phyloP scores from a whole-genome alignment of 2,329 filamentous ascomycete species.

The Neopestalotiopsis sp. region DNA sequence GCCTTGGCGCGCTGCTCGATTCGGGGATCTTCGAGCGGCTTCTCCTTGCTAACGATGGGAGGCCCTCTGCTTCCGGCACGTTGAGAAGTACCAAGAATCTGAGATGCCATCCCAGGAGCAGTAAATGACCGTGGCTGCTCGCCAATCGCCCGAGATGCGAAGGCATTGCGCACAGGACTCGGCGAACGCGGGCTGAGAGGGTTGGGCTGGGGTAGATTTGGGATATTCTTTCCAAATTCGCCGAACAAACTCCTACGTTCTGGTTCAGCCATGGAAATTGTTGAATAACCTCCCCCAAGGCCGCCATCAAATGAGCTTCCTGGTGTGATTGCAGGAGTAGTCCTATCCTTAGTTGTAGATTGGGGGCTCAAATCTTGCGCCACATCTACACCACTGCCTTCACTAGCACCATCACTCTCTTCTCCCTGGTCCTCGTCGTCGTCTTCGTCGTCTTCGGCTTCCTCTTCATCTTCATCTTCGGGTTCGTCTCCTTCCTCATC shows the following conservation, averaged over 20 bases:
- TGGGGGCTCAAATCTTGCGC: slow-evolving; percentile 66
- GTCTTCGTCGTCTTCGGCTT: slow-evolving; percentile 49
- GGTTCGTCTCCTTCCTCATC: slow-evolving; percentile 48
- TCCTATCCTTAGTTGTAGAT: slow-evolving; percentile 48
- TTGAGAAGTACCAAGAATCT: slow-evolving; percentile 51
- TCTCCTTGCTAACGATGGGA: slow-evolving; percentile 46
- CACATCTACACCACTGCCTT: slow-evolving; percentile 69
- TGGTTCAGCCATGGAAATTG: slow-evolving; percentile 51
- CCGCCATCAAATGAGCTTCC: slow-evolving; percentile 63
- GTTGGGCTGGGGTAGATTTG: slow-evolving; percentile 60
- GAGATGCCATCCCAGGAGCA: slow-evolving; percentile 63
- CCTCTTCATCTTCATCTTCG: slow-evolving; percentile 45
- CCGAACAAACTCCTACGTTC: slow-evolving; percentile 58
- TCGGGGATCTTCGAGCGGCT: slow-evolving; percentile 51
- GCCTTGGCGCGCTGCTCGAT: slow-evolving; percentile 56
- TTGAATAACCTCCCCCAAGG: slow-evolving; percentile 52
- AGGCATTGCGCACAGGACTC: slow-evolving; percentile 68
- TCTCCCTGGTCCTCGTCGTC: slow-evolving; percentile 54
- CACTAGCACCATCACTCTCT: slow-evolving; percentile 50
- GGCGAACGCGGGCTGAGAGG: slow-evolving; percentile 72
- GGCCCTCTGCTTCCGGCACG: slow-evolving; percentile 43
- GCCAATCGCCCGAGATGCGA: slow-evolving; percentile 55
- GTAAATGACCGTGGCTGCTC: slow-evolving; percentile 64
- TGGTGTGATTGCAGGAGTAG: slow-evolving; percentile 56
- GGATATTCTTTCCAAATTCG: slow-evolving; percentile 55